phyloP scores from a whole-genome alignment of 2,329 filamentous ascomycete genomes.

The Fusarium staphyleae region DNA sequence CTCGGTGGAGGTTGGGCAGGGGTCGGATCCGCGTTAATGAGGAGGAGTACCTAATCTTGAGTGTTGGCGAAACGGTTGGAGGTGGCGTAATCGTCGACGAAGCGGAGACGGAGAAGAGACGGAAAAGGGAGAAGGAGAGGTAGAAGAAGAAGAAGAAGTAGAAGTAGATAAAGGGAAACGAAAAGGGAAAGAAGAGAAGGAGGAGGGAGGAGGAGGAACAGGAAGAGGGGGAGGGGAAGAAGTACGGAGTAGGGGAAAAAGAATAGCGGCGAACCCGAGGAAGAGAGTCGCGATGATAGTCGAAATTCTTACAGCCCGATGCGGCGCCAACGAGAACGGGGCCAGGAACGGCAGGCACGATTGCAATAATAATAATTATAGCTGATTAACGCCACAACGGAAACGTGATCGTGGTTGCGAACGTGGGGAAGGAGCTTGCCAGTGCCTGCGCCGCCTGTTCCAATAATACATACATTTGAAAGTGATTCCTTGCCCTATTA shows the following conservation, averaged over 20 bases:
- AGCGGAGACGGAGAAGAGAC: not conserved
- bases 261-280: slow-evolving; percentile 10
- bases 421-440: slow-evolving; percentile 21
- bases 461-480: slow-evolving; percentile 9
- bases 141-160: not conserved
- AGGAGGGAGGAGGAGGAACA: not conserved
- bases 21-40: slow-evolving; percentile 29
- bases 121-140: slow-evolving; percentile 4
- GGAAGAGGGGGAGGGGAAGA: slow-evolving; percentile 3
- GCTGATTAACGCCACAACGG: no score
- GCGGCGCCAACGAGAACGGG: slow-evolving; percentile 21
- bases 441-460: slow-evolving; percentile 10
- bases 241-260: slow-evolving; percentile 14
- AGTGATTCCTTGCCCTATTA: no score
- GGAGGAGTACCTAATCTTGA: slow-evolving; percentile 28
- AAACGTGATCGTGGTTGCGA: slow-evolving; percentile 8
- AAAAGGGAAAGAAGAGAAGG: not conserved
- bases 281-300: slow-evolving; percentile 20
- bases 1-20: slow-evolving; percentile 36
- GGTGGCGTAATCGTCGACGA: slow-evolving; percentile 23
- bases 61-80: slow-evolving; percentile 14
- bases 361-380: not conserved
- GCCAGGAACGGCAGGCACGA: slow-evolving; percentile 7
- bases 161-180: slow-evolving; percentile 1
- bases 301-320: slow-evolving; percentile 17